phyloP scores from a whole-genome alignment of 345 rosid genomes.

The Eucalyptus regnans region DNA sequence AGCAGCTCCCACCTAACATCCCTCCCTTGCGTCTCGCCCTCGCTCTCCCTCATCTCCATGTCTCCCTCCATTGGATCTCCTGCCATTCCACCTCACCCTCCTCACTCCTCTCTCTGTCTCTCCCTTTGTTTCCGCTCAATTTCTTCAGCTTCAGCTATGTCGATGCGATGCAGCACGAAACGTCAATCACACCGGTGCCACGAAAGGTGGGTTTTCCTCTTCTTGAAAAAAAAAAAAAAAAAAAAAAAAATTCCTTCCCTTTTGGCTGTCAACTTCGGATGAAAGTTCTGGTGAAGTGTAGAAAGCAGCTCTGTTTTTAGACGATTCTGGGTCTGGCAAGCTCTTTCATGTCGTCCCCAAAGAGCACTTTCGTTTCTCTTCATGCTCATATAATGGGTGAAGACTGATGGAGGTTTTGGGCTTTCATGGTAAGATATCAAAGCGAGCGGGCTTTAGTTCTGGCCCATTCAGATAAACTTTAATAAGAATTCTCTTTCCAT shows the following conservation, averaged over 20 bases:
- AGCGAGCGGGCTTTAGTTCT: neutral
- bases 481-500: accelerated
- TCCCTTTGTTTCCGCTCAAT: neutral
- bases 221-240: too few species aligned
- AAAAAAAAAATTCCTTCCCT: neutral
- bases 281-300: neutral
- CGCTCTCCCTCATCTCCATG: slow-evolving; percentile 6
- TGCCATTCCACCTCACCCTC: neutral
- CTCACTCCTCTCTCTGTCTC: neutral
- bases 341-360: neutral
- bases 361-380: neutral
- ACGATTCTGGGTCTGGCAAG: neutral
- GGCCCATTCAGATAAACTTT: neutral
- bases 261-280: neutral
- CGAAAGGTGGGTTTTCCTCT: neutral
- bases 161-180: neutral
- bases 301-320: neutral
- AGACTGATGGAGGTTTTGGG: neutral
- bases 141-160: neutral
- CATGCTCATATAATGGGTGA: neutral
- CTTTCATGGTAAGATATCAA: neutral
- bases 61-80: neutral
- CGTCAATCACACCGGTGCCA: neutral
- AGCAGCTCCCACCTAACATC: slow-evolving; percentile 28
- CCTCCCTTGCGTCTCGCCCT: neutral